phyloP scores from a whole-genome alignment of 805 yeast species.

The Starmera pachycereana region DNA sequence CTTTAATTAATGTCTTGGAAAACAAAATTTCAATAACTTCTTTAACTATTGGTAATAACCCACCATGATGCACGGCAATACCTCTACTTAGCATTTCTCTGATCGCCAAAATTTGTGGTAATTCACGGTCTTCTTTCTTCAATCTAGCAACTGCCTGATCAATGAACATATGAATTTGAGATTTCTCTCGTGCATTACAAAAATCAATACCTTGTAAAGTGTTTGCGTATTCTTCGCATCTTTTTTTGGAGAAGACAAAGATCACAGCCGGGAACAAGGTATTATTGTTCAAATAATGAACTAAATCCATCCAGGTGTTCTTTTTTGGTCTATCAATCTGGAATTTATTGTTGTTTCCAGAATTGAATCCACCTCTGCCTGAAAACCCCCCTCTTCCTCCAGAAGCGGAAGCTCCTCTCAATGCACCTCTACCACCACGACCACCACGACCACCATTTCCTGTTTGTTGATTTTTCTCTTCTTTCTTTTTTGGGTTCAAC shows the following conservation, averaged over 20 bases:
- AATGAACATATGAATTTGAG: slow-evolving; percentile 88
- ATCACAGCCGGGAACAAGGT: slow-evolving; percentile 83
- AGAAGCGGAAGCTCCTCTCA: slow-evolving; percentile 27
- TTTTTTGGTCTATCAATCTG: slow-evolving; percentile 46
- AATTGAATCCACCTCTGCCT: slow-evolving; percentile 17
- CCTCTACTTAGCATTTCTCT: slow-evolving; percentile 83
- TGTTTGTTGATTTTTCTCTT: slow-evolving; percentile 30
- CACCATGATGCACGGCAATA: slow-evolving; percentile 94
- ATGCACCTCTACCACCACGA: slow-evolving; percentile 25
- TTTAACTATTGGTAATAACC: slow-evolving; percentile 83
- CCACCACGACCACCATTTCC: slow-evolving; percentile 34
- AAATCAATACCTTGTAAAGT: slow-evolving; percentile 66
- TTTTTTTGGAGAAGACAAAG: slow-evolving; percentile 87
- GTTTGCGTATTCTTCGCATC: slow-evolving; percentile 89
- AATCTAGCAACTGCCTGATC: slow-evolving; percentile 82
- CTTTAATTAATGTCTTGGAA: slow-evolving; percentile 77
- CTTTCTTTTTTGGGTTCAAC: slow-evolving; percentile 31
- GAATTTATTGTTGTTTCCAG: slow-evolving; percentile 22
- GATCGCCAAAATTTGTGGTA: slow-evolving; percentile 82
- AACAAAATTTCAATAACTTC: slow-evolving; percentile 89
- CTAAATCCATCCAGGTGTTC: slow-evolving; percentile 66
- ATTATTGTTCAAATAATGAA: slow-evolving; percentile 55
- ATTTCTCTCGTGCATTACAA: slow-evolving; percentile 74
- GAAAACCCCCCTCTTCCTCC: slow-evolving; percentile 22
- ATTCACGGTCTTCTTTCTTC: slow-evolving; percentile 83